These are phyloP conservation scores for Oxyria digyna DNA, from an alignment of 148 eudicot species.

Conservation along the genomic window DNA sequence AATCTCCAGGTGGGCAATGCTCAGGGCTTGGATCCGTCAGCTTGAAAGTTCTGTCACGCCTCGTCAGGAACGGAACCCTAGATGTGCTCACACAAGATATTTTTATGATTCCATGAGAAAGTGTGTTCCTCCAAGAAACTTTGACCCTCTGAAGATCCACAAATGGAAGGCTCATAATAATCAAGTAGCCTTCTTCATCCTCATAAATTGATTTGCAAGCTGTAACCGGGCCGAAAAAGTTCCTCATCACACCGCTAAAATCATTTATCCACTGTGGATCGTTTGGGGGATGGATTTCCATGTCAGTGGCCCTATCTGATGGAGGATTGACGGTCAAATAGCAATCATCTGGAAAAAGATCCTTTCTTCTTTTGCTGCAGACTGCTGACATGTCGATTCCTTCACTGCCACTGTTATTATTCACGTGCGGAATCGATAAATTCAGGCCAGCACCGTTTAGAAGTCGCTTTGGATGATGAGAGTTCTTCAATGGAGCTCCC, in stretches of 20 bases:
- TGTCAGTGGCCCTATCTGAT: slow-evolving; percentile 17
- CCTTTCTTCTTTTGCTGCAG: slow-evolving; percentile 31
- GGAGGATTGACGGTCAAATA: slow-evolving; percentile 23
- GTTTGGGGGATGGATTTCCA: slow-evolving; percentile 19
- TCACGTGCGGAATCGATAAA: slow-evolving; percentile 19
- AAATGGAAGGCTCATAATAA: slow-evolving; percentile 42
- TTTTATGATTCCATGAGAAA: slow-evolving; percentile 40
- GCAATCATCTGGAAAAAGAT: slow-evolving; percentile 23
- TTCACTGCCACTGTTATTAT: slow-evolving; percentile 15
- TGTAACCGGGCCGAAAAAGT: slow-evolving; percentile 38
- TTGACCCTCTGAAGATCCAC: slow-evolving; percentile 39
- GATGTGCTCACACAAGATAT: slow-evolving; percentile 39
- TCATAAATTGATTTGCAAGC: slow-evolving; percentile 46
- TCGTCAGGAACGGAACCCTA: slow-evolving; percentile 28
- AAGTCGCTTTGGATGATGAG: slow-evolving; percentile 21
- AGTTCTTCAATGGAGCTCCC: slow-evolving; percentile 20
- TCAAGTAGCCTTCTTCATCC: slow-evolving; percentile 41
- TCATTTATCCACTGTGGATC: slow-evolving; percentile 35
- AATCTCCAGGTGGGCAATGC: slow-evolving; percentile 55
- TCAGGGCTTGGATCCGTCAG: slow-evolving; percentile 38
- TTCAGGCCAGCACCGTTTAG: slow-evolving; percentile 27
- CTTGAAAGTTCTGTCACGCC: slow-evolving; percentile 42
- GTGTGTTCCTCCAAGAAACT: slow-evolving; percentile 49
- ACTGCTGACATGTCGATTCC: slow-evolving; percentile 23
- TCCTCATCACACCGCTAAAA: slow-evolving; percentile 45